Evolutionary conservation across 306 rosid genomes (phyloP), one percentile per base, ranked within the genome.

Genomic region (Vigna reflexopilosa): DNA sequence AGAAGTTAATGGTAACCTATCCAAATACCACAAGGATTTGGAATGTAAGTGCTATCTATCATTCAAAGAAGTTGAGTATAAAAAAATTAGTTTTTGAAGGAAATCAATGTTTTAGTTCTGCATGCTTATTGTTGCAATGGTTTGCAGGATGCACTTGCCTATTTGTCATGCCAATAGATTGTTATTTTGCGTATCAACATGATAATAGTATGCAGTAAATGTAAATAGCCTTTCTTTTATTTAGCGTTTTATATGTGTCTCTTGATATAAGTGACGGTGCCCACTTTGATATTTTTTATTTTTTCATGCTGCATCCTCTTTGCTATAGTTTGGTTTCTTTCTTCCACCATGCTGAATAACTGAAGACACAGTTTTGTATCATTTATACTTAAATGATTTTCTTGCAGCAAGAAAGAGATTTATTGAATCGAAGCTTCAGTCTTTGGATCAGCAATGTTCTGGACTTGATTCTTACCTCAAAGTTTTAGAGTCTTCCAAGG

Each of bases 381-480:
- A 22, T 51, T 70, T 67, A 38, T 63, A 51, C 73, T 70, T 20
- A 26, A 61, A 70, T 36, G 13, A 55, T 55, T 83, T 70, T 67
- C 17, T 51, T 85, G 87, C 95, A 94, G 98, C 93, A 77, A 92
- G 90, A 87, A 94, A 82, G 88, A 92, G 92, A 87, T 89, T 82
- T 81, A 80, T 94, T 67, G 97, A 89, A 77, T 85, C 96, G 58
- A 89, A 90, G 82, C 87, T 90, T 58, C 95, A 87, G 79, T 82
- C 92, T 68, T 85, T 92, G 85, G 97, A 92, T 70, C 89, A 72
- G 26, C 97, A 85, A 51, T 87, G 82, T 72, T 85, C 80, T 75
- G 85, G 87, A 58, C 81, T 91, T 50, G 97, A 91, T 80, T 82
- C 82, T 55, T 94, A 89, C 89, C 88, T 80, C 73, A 83, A 72